Percentiles rank a stretch among this genome's conserved stretches.
Evolutionary conservation across 805 yeast species (phyloP).

Genomic region (Metschnikowia corniflorae): DNA sequence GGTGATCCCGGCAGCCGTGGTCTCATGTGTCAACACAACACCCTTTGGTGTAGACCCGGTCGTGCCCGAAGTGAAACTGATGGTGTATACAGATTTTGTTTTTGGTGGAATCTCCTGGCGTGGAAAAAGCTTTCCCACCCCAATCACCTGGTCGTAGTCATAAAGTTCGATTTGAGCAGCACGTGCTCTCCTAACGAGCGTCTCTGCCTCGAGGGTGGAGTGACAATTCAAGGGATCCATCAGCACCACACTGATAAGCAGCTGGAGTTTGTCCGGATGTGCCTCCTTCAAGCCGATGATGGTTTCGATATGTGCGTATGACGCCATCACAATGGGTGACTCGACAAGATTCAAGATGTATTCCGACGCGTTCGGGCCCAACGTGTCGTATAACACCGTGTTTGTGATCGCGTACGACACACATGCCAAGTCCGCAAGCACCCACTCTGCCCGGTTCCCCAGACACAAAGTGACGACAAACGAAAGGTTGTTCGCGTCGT

Average conservation of each 20-base stretch:
- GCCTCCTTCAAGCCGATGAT: slow-evolving; percentile 12
- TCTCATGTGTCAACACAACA: slow-evolving; percentile 21
- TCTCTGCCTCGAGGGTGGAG: slow-evolving; percentile 10
- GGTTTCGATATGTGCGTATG: slow-evolving; percentile 9
- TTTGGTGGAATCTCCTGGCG: slow-evolving; percentile 15
- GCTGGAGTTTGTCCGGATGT: slow-evolving; percentile 14
- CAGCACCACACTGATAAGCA: slow-evolving; percentile 22
- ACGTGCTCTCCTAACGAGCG: slow-evolving; percentile 32
- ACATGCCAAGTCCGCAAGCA: slow-evolving; percentile 64
- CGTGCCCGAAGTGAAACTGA: slow-evolving; percentile 28
- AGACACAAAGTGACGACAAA: slow-evolving; percentile 57
- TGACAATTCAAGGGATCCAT: slow-evolving; percentile 26
- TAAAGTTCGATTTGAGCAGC: slow-evolving; percentile 17
- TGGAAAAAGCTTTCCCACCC: slow-evolving; percentile 23
- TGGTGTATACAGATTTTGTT: slow-evolving; percentile 21
- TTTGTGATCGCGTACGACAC: slow-evolving; percentile 40
- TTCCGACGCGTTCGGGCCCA: slow-evolving; percentile 55
- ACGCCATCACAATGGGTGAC: slow-evolving; percentile 51
- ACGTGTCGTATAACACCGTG: slow-evolving; percentile 27
- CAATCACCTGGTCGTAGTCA: slow-evolving; percentile 21
- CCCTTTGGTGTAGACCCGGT: slow-evolving; percentile 28
- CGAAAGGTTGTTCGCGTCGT: slow-evolving; percentile 16
- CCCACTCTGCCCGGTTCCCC: slow-evolving; percentile 65
- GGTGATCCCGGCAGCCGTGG: slow-evolving; percentile 19
- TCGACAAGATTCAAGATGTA: slow-evolving; percentile 61